Evolutionary conservation across 306 rosid genomes (phyloP).

Genomic region (Arachis stenosperma): DNA sequence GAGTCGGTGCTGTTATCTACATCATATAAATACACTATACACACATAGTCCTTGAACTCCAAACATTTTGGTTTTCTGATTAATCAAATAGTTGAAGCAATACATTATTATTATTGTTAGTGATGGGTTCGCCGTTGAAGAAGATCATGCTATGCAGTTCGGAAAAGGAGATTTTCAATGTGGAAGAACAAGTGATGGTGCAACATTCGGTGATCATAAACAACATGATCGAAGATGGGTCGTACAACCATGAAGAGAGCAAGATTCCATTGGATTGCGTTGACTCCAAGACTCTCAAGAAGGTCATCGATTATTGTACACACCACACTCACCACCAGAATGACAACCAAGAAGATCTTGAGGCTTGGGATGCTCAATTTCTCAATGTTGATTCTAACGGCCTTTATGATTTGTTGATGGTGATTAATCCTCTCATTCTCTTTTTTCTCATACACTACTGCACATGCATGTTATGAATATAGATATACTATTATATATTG

Average conservation of each 20-base stretch:
- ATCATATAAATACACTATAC: no score
- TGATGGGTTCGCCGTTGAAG: background rate
- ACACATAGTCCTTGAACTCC: no score
- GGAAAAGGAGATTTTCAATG: conserved; percentile 36
- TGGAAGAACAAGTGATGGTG: conserved; percentile 36
- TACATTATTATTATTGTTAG: no score
- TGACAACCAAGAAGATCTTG: background rate
- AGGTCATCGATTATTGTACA: conserved; percentile 43
- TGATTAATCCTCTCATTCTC: background rate
- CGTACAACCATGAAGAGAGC: background rate
- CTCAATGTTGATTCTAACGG: conserved; percentile 16
- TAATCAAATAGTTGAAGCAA: no score
- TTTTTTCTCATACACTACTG: no score
- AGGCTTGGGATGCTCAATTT: conserved; percentile 40
- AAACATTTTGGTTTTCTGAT: no score
- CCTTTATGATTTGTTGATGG: conserved; percentile 45
- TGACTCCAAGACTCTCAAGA: conserved; percentile 24
- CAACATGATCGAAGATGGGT: conserved; percentile 37
- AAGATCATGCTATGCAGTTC: conserved; percentile 30
- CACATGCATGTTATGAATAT: no score
- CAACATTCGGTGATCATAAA: conserved; percentile 37
- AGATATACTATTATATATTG: no score
- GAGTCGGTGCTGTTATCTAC: no score
- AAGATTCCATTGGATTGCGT: conserved; percentile 41
- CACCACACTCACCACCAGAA: conserved; percentile 7